Percentiles rank a stretch among this genome's conserved stretches.
phyloP scores from a whole-genome alignment of 2,329 filamentous ascomycete species.

The Colletotrichum melonis region DNA sequence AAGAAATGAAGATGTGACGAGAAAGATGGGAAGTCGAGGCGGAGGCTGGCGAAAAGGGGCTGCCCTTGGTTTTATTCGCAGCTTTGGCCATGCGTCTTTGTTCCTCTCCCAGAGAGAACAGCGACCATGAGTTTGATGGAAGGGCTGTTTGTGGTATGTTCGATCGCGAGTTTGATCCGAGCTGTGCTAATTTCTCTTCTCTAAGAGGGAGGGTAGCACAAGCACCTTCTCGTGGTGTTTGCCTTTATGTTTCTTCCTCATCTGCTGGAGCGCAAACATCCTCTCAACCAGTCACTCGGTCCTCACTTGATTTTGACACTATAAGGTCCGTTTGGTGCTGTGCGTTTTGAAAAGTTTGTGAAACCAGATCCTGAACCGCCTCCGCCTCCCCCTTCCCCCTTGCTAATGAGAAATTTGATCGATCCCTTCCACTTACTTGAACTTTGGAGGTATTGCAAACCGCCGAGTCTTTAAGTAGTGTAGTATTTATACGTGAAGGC shows the following conservation, averaged over 20 bases:
- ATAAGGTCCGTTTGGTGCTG: background rate
- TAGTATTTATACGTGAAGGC: background rate
- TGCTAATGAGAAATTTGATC: background rate
- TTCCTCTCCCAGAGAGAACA: background rate
- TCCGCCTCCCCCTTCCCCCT: no score
- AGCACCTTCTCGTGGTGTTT: background rate
- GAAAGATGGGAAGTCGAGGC: background rate
- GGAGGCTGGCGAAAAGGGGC: background rate
- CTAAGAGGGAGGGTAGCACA: background rate
- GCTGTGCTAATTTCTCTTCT: constrained; percentile 36
- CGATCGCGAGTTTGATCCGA: constrained; percentile 63
- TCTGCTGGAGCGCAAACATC: background rate
- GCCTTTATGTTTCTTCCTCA: background rate
- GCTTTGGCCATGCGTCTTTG: background rate
- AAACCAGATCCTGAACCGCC: no score
- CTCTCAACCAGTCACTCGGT: background rate
- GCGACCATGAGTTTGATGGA: no score
- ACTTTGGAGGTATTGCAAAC: background rate
- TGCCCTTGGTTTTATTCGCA: background rate
- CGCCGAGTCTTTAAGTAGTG: background rate
- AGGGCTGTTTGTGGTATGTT: background rate
- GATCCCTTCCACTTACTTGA: background rate
- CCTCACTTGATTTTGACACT: background rate
- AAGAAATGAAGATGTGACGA: background rate
- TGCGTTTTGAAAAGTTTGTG: background rate